A percentile compares a stretch with the other conserved stretches of the same genome.
Conservation (phyloP, 805 yeast species). For the Myxozyma nipponensis region DNA sequence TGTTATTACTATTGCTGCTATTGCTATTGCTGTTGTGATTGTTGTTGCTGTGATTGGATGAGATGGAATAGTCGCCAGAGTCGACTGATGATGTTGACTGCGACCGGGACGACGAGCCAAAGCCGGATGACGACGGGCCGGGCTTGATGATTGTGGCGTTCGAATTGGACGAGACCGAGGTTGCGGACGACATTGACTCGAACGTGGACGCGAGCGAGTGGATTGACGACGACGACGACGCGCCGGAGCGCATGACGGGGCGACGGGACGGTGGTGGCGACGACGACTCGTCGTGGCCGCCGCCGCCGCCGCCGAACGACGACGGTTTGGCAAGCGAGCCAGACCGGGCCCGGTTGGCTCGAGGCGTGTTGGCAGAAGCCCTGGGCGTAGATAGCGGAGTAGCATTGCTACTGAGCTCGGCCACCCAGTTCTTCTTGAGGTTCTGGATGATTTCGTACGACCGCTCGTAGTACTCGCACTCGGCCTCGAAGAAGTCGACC, state of each 20-base stretch:
- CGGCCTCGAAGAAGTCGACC: slow-evolving; percentile 27
- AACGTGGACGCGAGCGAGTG: slow-evolving; percentile 8
- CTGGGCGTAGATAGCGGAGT: neutral
- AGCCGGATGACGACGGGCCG: neutral
- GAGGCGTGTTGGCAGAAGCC: neutral
- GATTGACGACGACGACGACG: slow-evolving; percentile 13
- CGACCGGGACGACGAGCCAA: slow-evolving; percentile 2
- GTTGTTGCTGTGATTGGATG: too few species aligned
- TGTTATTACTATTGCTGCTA: slow-evolving; percentile 8
- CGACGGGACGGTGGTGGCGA: slow-evolving; percentile 19
- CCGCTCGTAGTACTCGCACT: slow-evolving; percentile 26
- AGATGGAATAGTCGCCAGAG: neutral
- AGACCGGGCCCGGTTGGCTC: neutral
- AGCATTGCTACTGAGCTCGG: slow-evolving; percentile 1
- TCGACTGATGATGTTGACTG: slow-evolving; percentile 6
- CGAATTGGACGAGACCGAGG: neutral
- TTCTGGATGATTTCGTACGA: slow-evolving; percentile 18
- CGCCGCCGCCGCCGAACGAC: slow-evolving; percentile 4
- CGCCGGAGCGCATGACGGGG: slow-evolving; percentile 14
- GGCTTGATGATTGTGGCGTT: slow-evolving; percentile 3
- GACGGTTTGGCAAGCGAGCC: neutral
- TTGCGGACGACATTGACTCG: neutral
- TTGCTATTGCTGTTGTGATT: neutral
- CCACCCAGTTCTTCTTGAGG: slow-evolving; percentile 23
- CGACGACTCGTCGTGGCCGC: slow-evolving; percentile 11